Evolutionary conservation across 129 eudicot species (phyloP).

Genomic region (Pseudognaphalium luteoalbum): DNA sequence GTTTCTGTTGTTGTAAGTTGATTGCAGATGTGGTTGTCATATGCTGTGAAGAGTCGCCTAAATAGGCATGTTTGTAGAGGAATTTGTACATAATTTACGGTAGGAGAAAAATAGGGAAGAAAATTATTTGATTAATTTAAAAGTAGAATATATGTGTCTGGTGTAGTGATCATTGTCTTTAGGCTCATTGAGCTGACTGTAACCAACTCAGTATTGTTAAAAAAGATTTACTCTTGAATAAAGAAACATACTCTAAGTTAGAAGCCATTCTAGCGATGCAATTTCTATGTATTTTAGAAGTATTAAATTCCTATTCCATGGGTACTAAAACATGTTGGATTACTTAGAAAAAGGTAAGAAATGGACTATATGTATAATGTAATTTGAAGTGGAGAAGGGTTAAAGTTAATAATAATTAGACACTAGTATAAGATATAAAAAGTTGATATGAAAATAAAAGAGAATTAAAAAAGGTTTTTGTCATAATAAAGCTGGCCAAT

Average conservation of each 20-base stretch:
- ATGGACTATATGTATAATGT: neutral
- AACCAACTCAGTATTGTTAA: neutral
- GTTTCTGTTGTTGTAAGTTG: constrained; percentile 17
- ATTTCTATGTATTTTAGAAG: neutral
- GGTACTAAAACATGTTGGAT: neutral
- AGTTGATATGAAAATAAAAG: neutral
- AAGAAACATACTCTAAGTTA: neutral
- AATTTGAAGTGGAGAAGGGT: neutral
- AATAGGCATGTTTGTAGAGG: constrained; percentile 26
- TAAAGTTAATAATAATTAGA: neutral
- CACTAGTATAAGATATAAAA: neutral
- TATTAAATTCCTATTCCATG: neutral
- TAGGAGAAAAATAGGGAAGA: constrained; percentile 1
- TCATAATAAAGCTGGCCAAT: neutral
- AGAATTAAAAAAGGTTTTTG: neutral
- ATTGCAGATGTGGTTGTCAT: constrained; percentile 8
- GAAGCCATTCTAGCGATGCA: neutral
- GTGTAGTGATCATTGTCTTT: neutral
- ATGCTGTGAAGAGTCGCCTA: constrained; percentile 26
- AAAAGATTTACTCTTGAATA: neutral
- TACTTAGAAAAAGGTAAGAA: neutral
- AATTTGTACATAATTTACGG: constrained; percentile 32
- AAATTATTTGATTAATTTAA: constrained; percentile 19
- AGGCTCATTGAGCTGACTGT: neutral
- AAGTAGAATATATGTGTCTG: neutral